phyloP scores from a whole-genome alignment of 495 filamentous ascomycete genomes.

The Daldinia loculata region DNA sequence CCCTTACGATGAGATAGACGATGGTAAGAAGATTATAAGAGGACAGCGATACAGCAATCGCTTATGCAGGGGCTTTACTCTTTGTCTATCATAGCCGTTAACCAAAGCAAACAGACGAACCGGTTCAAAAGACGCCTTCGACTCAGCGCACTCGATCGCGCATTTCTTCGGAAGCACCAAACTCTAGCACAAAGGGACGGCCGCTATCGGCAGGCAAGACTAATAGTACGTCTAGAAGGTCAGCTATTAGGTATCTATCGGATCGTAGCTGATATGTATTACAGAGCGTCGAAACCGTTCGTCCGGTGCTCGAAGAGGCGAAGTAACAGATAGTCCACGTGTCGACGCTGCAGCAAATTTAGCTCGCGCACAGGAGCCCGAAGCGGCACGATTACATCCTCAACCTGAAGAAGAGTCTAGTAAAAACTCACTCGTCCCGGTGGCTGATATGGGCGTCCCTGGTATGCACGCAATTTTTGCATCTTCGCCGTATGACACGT shows the following conservation, averaged over 20 bases:
- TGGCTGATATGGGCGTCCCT: constrained; percentile 37
- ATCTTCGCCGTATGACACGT: background rate
- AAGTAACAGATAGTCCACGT: constrained; percentile 14
- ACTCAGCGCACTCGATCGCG: constrained; percentile 39
- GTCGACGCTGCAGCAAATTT: constrained; percentile 17
- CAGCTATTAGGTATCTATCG: background rate
- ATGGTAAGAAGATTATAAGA: constrained; percentile 44
- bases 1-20: constrained; percentile 45
- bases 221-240: constrained; percentile 28
- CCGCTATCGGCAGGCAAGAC: constrained; percentile 7
- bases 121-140: constrained; percentile 27
- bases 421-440: constrained; percentile 29
- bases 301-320: constrained; percentile 13
- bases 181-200: constrained; percentile 27
- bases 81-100: background rate
- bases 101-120: constrained; percentile 21
- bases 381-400: constrained; percentile 22
- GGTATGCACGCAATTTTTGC: constrained; percentile 14
- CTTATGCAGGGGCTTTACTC: background rate
- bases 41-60: background rate
- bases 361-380: constrained; percentile 23
- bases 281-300: constrained; percentile 30
- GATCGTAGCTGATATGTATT: constrained; percentile 17
- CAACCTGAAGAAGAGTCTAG: constrained; percentile 11
- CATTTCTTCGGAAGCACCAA: constrained; percentile 40